phyloP scores from a whole-genome alignment of 176 grass and related monocot genomes.

The Bromus sterilis region DNA sequence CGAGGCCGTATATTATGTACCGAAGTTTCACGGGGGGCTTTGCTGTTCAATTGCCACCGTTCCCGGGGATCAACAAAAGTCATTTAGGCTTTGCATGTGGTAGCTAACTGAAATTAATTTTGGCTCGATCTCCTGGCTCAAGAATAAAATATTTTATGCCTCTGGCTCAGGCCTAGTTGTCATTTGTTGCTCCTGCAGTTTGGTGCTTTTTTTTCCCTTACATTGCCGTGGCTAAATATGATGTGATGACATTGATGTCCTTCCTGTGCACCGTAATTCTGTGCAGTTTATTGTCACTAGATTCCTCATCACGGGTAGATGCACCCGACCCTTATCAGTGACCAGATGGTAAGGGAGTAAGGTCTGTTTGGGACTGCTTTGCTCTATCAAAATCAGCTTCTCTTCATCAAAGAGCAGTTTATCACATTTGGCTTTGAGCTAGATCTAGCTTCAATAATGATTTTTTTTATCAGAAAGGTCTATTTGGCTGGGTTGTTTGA shows the following conservation, averaged over 20 bases:
- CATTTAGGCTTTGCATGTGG: constrained; percentile 11
- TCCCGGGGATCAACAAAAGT: constrained; percentile 1
- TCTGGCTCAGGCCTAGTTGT: neutral
- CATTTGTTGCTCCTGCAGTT: neutral
- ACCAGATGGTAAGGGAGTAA: no score
- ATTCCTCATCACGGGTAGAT: neutral
- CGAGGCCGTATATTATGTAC: neutral
- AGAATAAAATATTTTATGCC: constrained; percentile 18
- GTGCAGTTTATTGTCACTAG: neutral
- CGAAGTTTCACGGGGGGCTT: neutral
- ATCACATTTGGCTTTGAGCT: no score
- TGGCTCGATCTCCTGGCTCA: neutral
- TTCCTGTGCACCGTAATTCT: neutral
- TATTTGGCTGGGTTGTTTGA: no score
- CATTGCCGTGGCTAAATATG: no score
- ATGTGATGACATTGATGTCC: neutral
- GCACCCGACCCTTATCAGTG: neutral
- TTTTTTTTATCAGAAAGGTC: no score
- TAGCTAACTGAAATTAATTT: constrained; percentile 9
- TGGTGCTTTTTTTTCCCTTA: no score
- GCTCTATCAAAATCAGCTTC: no score
- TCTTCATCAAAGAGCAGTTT: no score
- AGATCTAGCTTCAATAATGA: no score
- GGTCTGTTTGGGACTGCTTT: no score
- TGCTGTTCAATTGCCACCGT: neutral